Evolutionary conservation across 192 early-diverging fungal genomes (phyloP), one percentile per base, ranked within the genome.

Genomic region (Backusella australiensis): DNA sequence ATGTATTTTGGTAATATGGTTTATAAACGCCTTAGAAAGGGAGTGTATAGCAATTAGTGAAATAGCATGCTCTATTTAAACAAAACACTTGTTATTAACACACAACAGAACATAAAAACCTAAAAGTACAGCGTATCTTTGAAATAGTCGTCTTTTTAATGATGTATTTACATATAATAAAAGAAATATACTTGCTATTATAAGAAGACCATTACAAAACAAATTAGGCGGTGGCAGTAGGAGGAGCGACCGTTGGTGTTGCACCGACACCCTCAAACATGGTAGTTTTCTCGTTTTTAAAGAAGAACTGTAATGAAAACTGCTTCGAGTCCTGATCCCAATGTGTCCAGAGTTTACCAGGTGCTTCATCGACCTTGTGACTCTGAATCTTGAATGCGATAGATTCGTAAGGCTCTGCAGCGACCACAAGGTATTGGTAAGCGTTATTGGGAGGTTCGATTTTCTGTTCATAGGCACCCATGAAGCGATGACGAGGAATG

Each of bases 391-490:
- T 96, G 85, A 99, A 98, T 12, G 93, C 88, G 70, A 98, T 92
- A 0, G 92, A 96, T 81, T 98, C 96, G 78, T 99, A 99, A 6
- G 96, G 97, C 80, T 97, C 96, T 0, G 95, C 96, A 1, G 97
- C 97, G 85, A 99, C 90, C 19, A 99, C 73, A 71, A 99, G 78
- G 73, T 99, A 99, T 85, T 99, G 97, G 80, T 93, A 93, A 29
- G 92, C 87, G 74, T 93, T 90, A 72, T 94, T 94, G 29, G 96
- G 95, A 23, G 88, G 85, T 79, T 99, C 96, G 4, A 95, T 85
- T 56, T 91, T 90, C 81, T 99, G 97, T 84, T 99, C 97, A 77
- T 94, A 99, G 0, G 96, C 95, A 3, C 91, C 92, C 97, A 99
- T 99, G 85, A 99, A 99, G 39, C 97, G 89, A 75, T 97, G 94